A percentile compares a stretch with the other conserved stretches of the same genome.
Evolutionary conservation across 306 rosid genomes (phyloP).

Genomic region (Crotalaria pallida): DNA sequence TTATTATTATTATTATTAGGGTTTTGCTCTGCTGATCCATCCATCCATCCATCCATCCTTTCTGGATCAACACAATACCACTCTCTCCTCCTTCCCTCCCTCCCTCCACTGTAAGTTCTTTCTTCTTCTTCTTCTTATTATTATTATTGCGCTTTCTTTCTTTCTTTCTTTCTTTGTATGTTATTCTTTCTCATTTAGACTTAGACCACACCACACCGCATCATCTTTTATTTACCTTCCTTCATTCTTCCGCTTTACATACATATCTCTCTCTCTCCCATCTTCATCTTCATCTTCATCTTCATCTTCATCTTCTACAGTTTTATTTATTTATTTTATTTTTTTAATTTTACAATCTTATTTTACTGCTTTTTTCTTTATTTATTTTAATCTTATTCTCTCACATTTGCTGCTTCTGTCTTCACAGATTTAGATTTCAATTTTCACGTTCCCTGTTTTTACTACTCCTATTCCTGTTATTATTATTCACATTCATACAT

Average conservation of each 20-base stretch:
- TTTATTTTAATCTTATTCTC: too few relatives aligned
- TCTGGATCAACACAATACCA: conserved; percentile 48
- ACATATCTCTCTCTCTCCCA: too few relatives aligned
- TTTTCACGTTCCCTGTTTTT: background rate
- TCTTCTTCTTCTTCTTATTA: background rate
- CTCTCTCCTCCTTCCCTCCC: too few relatives aligned
- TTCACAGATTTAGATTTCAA: background rate
- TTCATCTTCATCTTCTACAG: background rate
- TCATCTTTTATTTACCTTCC: too few relatives aligned
- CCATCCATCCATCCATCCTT: too few relatives aligned
- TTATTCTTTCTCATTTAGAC: too few relatives aligned
- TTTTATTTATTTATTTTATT: background rate
- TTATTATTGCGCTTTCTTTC: background rate
- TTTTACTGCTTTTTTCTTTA: too few relatives aligned
- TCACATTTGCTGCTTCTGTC: background rate
- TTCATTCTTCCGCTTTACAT: too few relatives aligned
- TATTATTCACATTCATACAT: background rate
- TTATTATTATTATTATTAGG: too few relatives aligned
- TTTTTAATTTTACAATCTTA: too few relatives aligned
- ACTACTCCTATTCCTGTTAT: background rate
- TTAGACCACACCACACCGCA: too few relatives aligned
- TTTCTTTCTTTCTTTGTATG: too few relatives aligned
- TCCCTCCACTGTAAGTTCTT: conserved; percentile 45
- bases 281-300: background rate
- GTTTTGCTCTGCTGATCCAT: conserved; percentile 29